Base-by-base conservation (phyloP, 345 rosid genomes). In the Raphanus sativus region DNA sequence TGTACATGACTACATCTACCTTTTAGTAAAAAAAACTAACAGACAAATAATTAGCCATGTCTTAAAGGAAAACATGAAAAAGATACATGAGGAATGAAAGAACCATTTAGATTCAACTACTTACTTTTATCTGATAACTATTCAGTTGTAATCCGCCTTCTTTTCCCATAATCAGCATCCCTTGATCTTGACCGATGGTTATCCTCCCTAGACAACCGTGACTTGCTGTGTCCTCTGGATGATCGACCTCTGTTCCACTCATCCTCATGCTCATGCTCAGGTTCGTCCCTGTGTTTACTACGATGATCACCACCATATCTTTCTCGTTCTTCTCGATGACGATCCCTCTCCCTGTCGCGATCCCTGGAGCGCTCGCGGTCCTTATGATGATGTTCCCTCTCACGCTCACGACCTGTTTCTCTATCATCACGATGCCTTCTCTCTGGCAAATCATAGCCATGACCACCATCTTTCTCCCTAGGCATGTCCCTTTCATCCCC, bases 111-210 rank as follows among this genome's bases (percentile, higher is more conserved):
- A 34, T 52, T 32, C 40, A 56, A 65, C 52, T 64, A 60, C 77
- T 78, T 73, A 67, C 81, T 65, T 76, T 62, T 25, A 28, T 38
- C 2, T 0, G 72, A 69, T 26, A 65, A 0, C 81, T 76, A 90
- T 66, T 90, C 93, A 1, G 88, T 78, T 4, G 87, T 84, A 67
- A 87, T 87, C 59, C 91, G 84, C 42, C 96, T 85, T 78, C 96
- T 90, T 84, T 90, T 90, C 54, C 90, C 92, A 87, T 89, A 87
- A 78, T 91, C 90, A 80, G 85, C 86, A 71, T 89, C 94, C 75
- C 90, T 87, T 71, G 92, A 89, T 70, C 87, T 84, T 34, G 90
- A 86, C 24, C 86, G 88, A 83, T 86, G 89, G 42, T 85, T 90
- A 15, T 87, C 91, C 83, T 87, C 93, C 42, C 86, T 83, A 64